A percentile compares a stretch with the other conserved stretches of the same genome.
These are phyloP conservation scores for Alternaria gaisen DNA, from an alignment of 2,329 filamentous ascomycete species.

Conservation along the genomic window DNA sequence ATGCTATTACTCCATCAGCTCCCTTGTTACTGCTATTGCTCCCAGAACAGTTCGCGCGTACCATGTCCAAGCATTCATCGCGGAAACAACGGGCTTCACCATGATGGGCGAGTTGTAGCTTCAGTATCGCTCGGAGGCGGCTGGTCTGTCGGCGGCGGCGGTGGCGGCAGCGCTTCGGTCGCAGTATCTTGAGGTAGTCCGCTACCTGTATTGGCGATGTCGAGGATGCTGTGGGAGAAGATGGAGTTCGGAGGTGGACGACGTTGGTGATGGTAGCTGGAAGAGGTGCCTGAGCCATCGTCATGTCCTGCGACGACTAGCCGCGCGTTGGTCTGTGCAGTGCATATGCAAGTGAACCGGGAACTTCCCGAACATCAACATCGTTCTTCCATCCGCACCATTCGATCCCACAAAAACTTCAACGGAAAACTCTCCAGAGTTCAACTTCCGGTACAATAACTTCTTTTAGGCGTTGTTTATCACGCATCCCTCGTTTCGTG, in stretches of 20 bases:
- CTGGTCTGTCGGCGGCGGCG: conserved; percentile 22
- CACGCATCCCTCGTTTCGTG: too few species aligned
- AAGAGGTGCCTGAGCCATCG: conserved; percentile 17
- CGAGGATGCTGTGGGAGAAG: not conserved
- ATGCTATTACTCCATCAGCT: conserved; percentile 64
- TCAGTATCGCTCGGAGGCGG: conserved; percentile 18
- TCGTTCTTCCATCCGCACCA: not conserved
- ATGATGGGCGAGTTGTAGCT: conserved; percentile 60
- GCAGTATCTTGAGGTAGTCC: not conserved
- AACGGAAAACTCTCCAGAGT: not conserved
- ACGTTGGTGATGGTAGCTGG: conserved; percentile 14
- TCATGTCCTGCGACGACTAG: conserved; percentile 23
- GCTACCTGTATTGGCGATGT: not conserved
- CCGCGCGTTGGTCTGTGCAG: conserved; percentile 10
- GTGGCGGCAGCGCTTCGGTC: conserved; percentile 19
- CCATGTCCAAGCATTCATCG: conserved; percentile 96
- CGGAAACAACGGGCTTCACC: conserved; percentile 97
- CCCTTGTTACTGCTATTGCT: not conserved
- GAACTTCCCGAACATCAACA: conserved; percentile 1
- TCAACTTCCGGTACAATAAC: too few species aligned
- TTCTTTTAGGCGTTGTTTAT: too few species aligned
- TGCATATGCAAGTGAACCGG: not conserved
- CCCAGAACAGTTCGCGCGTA: conserved; percentile 57
- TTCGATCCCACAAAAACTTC: not conserved
- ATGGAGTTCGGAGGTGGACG: not conserved